Base-by-base conservation (phyloP, 768 basidiomycete species). In the Lentinus tigrinus region DNA sequence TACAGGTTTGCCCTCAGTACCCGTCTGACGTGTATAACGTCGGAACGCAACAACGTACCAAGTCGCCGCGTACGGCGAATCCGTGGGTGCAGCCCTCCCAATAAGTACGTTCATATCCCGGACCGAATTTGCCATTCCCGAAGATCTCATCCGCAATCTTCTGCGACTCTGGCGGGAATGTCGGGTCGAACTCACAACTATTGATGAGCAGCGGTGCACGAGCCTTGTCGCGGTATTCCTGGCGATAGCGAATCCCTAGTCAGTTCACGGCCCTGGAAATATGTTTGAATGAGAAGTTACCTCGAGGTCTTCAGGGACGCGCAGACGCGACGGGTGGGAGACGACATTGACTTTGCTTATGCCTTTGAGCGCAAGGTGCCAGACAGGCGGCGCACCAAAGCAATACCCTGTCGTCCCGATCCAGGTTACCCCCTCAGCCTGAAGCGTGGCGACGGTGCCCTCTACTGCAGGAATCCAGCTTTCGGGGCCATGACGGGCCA, bases 281-380 rank as follows among this genome's bases (percentile, higher is more conserved):
- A n/a, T n/a, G n/a, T n/a, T n/a, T n/a, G n/a, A n/a, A n/a, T n/a
- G n/a, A n/a, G n/a, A n/a, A n/a, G n/a, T n/a, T 52, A 72, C 74
- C 63, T 80, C 72, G 14, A 80, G 64, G 61, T 78, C 77, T 8
- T 67, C 65, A 4, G 75, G 73, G 27, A 75, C 52, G 23, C 72
- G 31, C 34, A 81, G 69, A 2, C 74, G 62, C 2, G 81, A 81
- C 0, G 83, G 84, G 63, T 85, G 84, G 1, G 77, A 55, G 40
- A 78, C 68, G 21, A 72, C 75, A 2, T 72, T 72, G 40, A 74
- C 79, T 17, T 76, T 64, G 62, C 76, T 70, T 31, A 67, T 42
- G 52, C 72, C 67, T 34, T 78, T 76, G 51, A 77, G 74, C 0
- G 81, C 78, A 42, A 83, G 73, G 57, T 81, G 73, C 66, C 78